Conservation (phyloP, 2,329 filamentous ascomycete genomes). For the Colletotrichum sansevieriae region DNA sequence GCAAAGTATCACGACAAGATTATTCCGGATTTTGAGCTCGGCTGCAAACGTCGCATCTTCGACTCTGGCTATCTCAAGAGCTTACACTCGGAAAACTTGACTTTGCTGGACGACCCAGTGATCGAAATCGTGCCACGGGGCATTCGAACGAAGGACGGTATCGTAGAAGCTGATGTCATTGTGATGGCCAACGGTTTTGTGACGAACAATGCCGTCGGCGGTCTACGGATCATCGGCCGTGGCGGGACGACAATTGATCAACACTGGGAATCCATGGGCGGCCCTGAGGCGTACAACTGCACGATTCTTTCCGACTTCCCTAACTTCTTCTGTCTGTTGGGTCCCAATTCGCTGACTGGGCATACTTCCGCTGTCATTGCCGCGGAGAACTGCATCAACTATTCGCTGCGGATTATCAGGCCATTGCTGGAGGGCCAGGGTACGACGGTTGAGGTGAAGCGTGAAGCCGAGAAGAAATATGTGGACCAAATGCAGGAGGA, state of each 20-base stretch:
- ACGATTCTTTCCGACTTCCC: conserved; percentile 71
- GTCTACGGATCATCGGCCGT: conserved; percentile 65
- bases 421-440: conserved; percentile 54
- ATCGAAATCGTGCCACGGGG: conserved; percentile 59
- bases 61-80: conserved; percentile 68
- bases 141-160: conserved; percentile 52
- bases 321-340: conserved; percentile 74
- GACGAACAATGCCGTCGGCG: conserved; percentile 66
- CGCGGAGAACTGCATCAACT: conserved; percentile 72
- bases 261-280: conserved; percentile 71
- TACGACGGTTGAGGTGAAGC: conserved; percentile 50
- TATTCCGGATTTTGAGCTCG: conserved; percentile 72
- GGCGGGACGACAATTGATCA: conserved; percentile 63
- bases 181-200: conserved; percentile 73
- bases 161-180: conserved; percentile 69
- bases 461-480: conserved; percentile 52
- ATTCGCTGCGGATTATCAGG: conserved; percentile 69
- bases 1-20: conserved; percentile 72
- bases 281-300: conserved; percentile 71
- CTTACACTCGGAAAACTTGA: conserved; percentile 63
- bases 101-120: conserved; percentile 61
- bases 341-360: conserved; percentile 73
- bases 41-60: conserved; percentile 74
- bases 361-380: conserved; percentile 72
- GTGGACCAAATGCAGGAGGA: conserved; percentile 49